phyloP scores from a whole-genome alignment of 2,329 filamentous ascomycete species.

The Drechslera avenae region DNA sequence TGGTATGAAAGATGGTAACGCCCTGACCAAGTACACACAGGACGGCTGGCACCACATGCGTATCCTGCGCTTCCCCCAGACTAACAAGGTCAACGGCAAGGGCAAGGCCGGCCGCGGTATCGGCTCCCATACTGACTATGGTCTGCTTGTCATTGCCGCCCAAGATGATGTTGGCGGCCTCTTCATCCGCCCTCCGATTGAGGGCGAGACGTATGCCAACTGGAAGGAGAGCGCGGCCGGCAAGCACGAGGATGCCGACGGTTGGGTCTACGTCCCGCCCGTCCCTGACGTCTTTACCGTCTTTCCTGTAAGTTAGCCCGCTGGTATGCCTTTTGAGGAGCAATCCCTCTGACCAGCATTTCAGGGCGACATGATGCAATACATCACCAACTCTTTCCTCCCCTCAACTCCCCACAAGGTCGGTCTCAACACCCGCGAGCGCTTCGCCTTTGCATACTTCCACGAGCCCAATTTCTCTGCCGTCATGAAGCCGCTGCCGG shows the following conservation, averaged over 20 bases:
- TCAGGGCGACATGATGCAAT: slow-evolving; percentile 17
- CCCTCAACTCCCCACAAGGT: slow-evolving; percentile 15
- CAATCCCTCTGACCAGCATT: background rate
- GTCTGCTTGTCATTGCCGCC: slow-evolving; percentile 57
- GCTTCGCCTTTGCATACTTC: slow-evolving; percentile 16
- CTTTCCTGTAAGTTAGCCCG: slow-evolving; percentile 45
- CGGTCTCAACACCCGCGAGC: slow-evolving; percentile 14
- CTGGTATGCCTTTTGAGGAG: no score
- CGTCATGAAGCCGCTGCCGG: slow-evolving; percentile 10
- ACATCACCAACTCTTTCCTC: slow-evolving; percentile 14
- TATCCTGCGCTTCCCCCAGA: slow-evolving; percentile 51
- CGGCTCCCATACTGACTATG: slow-evolving; percentile 60
- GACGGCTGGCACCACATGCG: slow-evolving; percentile 61
- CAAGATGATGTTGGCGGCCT: slow-evolving; percentile 59
- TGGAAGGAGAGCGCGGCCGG: slow-evolving; percentile 55
- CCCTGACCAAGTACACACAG: slow-evolving; percentile 50
- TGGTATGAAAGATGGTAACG: slow-evolving; percentile 45
- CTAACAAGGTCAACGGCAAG: slow-evolving; percentile 53
- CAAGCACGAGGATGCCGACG: slow-evolving; percentile 52
- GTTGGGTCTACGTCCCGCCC: slow-evolving; percentile 58
- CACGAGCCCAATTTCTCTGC: slow-evolving; percentile 15
- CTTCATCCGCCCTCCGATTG: slow-evolving; percentile 53
- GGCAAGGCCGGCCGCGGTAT: slow-evolving; percentile 58
- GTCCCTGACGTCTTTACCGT: slow-evolving; percentile 55
- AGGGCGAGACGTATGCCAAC: slow-evolving; percentile 52